Base-by-base conservation (phyloP, 1,284 basidiomycete species). In the Mycosarcoma mackinlayi region DNA sequence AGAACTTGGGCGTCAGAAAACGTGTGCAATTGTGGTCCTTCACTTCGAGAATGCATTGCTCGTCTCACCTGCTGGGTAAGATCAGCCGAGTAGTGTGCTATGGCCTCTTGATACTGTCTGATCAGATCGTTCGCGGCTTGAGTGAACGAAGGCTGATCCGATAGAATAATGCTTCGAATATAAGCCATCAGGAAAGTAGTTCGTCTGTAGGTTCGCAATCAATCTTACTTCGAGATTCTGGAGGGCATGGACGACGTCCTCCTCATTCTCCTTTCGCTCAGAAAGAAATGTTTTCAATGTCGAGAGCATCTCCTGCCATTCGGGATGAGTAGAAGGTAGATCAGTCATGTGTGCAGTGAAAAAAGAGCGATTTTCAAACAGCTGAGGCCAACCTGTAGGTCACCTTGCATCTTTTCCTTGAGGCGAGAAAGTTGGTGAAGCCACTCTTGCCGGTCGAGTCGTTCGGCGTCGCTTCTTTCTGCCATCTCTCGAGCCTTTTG, bases 391-490 rank as follows among this genome's bases (percentile, higher is more conserved):
- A 63, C 61, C 44, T 51, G 42, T 25, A 52, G 11, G 13, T 57
- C 54, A 9, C 21, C 10, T 23, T 34, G 38, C 38, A 46, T 25
- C 25, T 48, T 42, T 6, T 34, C 33, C 10, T 13, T 35, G 4
- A 53, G 24, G 24, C 24, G 18, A 16, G 39, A 34, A 6, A 53
- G 4, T 3, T 58, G 24, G 4, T 38, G 30, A 6, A 56, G 4
- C 61, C 61, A 64, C 13, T 18, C 35, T 31, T 45, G 45, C 7
- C 61, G 39, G 7, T 53, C 61, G 19, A 44, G 38, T 14, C 54
- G 38, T 16, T 64, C 55, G 4, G n/a, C 45, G 13, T 45, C 35
- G 30, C 16, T 34, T 0, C 33, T 24, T 8, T 49, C 46, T 3
- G 25, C 25, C 6, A 14, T 42, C n/a, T 53, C 38, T 8, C 19